Percentiles rank a stretch among this genome's conserved stretches.
These are phyloP conservation scores for Trichoderma arundinaceum DNA, from an alignment of 2,329 filamentous ascomycete species.

Conservation along the genomic window DNA sequence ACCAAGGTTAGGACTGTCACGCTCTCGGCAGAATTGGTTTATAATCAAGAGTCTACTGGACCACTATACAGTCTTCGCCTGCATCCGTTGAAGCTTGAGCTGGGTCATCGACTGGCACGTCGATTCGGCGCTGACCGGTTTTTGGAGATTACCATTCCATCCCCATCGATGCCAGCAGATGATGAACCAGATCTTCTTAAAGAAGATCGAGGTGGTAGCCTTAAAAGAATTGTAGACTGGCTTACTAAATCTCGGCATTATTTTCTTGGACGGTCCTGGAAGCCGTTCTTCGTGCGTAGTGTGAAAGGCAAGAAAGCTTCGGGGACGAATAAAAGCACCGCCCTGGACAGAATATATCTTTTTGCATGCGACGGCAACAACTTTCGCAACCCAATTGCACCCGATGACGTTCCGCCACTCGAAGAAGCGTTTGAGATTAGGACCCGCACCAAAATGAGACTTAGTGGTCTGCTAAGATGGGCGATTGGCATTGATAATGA, in stretches of 20 bases:
- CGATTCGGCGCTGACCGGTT: slow-evolving; percentile 65
- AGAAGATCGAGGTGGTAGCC: slow-evolving; percentile 40
- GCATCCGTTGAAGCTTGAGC: slow-evolving; percentile 55
- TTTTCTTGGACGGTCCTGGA: slow-evolving; percentile 56
- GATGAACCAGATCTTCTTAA: slow-evolving; percentile 40
- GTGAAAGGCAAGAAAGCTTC: slow-evolving; percentile 46
- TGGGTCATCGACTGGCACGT: slow-evolving; percentile 57
- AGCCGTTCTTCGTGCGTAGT: slow-evolving; percentile 52
- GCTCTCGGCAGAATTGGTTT: slow-evolving; percentile 51
- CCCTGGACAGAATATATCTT: slow-evolving; percentile 50
- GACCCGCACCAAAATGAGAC: slow-evolving; percentile 45
- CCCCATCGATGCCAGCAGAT: slow-evolving; percentile 40
- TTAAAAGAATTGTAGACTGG: slow-evolving; percentile 43
- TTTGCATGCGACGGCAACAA: slow-evolving; percentile 60
- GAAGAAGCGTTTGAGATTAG: slow-evolving; percentile 36
- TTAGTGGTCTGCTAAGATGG: slow-evolving; percentile 57
- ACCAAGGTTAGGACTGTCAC: slow-evolving; percentile 48
- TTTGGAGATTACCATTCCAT: slow-evolving; percentile 60
- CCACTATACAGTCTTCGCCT: slow-evolving; percentile 55
- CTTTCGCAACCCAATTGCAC: slow-evolving; percentile 41
- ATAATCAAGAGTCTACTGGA: slow-evolving; percentile 43
- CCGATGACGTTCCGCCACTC: slow-evolving; percentile 35
- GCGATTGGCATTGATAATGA: slow-evolving; percentile 51
- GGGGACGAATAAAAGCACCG: slow-evolving; percentile 37
- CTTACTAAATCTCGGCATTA: slow-evolving; percentile 44